Base-by-base conservation (phyloP, 345 rosid genomes). In the Jatropha curcas region DNA sequence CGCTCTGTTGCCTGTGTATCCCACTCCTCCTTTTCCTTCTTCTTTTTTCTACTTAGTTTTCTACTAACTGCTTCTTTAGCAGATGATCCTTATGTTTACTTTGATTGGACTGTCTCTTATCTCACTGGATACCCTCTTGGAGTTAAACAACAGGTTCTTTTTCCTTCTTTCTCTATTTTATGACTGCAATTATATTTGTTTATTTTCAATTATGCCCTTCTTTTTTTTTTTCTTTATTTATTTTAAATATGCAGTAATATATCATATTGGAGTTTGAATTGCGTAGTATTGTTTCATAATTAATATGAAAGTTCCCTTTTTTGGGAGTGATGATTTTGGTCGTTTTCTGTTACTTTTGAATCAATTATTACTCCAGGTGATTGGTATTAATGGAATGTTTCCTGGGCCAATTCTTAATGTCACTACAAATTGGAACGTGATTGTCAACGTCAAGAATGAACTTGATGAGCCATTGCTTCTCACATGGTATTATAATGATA, bases 61-160 rank as follows among this genome's bases (percentile, higher is more conserved):
- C 6, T 73, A 76, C 59, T 65, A 30, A 51, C 69, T 60, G 71
- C 69, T 4, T 46, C 74, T 61, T 83, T 69, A 2, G 96, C 88
- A 41, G 88, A 67, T 27, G 98, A 91, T 74, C 98, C 98, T 72
- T 90, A 84, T 81, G 86, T 84, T 71, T 90, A 83, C 84, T 88
- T 75, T 72, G 97, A 93, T 64, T 93, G 98, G 98, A 91, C 92
- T 34, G 89, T 93, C 76, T 91, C 98, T 56, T 93, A 91, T 76
- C 76, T 88, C 74, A 57, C 86, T 19, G 81, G 81, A 67, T 87
- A 89, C 27, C 95, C 98, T 14, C 88, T 93, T 67, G 91, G 90
- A 28, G 76, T 67, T 67, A 91, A 88, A 60, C 96, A 91, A 52
- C 89, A 88, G 96, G 98, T 89, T 34, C 41, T 17, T 43, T 56